These are phyloP conservation scores for Centaurea solstitialis DNA, from an alignment of 129 eudicot genomes.

Conservation along the genomic window DNA sequence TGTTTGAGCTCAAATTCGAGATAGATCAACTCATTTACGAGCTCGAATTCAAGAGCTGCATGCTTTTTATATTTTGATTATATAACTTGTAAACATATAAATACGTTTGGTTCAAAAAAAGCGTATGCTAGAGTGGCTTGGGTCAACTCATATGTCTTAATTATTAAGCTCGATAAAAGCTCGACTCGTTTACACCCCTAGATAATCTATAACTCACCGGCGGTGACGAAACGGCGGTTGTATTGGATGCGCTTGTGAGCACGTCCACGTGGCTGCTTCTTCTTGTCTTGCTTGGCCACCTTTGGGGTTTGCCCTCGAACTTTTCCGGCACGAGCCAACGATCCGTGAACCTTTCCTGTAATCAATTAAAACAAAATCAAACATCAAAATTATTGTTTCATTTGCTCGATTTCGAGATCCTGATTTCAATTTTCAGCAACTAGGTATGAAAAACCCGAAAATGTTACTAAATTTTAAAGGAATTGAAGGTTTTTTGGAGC, in stretches of 20 bases:
- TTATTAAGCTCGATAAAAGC: too few species aligned
- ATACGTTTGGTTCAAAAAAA: too few species aligned
- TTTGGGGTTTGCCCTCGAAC: conserved; percentile 92
- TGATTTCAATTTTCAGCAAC: not conserved
- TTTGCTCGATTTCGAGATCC: not conserved
- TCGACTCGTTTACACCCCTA: too few species aligned
- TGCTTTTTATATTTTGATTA: too few species aligned
- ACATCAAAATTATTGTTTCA: not conserved
- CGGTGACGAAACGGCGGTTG: conserved; percentile 94
- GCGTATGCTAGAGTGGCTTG: too few species aligned
- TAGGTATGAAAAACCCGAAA: not conserved
- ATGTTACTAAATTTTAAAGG: not conserved
- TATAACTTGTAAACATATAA: too few species aligned
- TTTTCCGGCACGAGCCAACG: conserved; percentile 94
- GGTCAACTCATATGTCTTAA: too few species aligned
- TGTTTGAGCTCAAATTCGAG: not conserved
- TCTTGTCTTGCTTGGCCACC: conserved; percentile 91
- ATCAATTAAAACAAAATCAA: not conserved
- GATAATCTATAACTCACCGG: too few species aligned
- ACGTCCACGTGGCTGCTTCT: conserved; percentile 93
- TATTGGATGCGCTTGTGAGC: conserved; percentile 93
- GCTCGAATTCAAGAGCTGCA: too few species aligned
- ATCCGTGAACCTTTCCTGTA: conserved; percentile 91
- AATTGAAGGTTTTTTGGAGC: not conserved
- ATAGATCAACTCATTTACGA: too few species aligned